Evolutionary conservation across 2,329 filamentous ascomycete species (phyloP).

Genomic region (Monilinia fructigena): DNA sequence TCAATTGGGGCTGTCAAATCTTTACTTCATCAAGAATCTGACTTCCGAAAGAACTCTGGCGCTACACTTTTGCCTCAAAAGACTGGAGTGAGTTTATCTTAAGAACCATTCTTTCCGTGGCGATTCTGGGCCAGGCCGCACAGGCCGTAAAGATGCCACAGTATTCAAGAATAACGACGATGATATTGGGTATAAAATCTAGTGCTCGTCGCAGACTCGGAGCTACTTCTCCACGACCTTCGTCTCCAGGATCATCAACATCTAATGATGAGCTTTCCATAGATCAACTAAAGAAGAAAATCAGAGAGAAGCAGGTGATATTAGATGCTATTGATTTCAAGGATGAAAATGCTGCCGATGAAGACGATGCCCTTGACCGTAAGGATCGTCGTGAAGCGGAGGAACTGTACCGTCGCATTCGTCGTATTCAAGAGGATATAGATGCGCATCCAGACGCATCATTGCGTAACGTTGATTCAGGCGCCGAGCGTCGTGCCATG

Average conservation of each 20-base stretch:
- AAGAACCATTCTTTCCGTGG: constrained; percentile 91
- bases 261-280: constrained; percentile 79
- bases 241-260: constrained; percentile 65
- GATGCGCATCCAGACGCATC: constrained; percentile 81
- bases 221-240: constrained; percentile 73
- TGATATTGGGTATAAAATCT: constrained; percentile 85
- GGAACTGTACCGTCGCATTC: constrained; percentile 87
- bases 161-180: constrained; percentile 97
- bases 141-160: constrained; percentile 84
- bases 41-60: constrained; percentile 82
- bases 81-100: constrained; percentile 94
- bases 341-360: constrained; percentile 84
- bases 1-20: constrained; percentile 93
- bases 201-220: constrained; percentile 84
- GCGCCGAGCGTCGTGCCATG: constrained; percentile 80
- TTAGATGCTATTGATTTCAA: constrained; percentile 95
- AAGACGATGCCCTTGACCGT: constrained; percentile 88
- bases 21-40: constrained; percentile 84
- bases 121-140: constrained; percentile 54
- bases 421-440: constrained; percentile 90
- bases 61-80: constrained; percentile 90
- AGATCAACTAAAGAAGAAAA: constrained; percentile 88
- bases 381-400: constrained; percentile 90
- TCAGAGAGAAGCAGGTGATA: constrained; percentile 90
- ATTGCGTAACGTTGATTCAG: constrained; percentile 71